Evolutionary conservation across 176 grass and related monocot genomes (phyloP).

Genomic region (Paspalum vaginatum): DNA sequence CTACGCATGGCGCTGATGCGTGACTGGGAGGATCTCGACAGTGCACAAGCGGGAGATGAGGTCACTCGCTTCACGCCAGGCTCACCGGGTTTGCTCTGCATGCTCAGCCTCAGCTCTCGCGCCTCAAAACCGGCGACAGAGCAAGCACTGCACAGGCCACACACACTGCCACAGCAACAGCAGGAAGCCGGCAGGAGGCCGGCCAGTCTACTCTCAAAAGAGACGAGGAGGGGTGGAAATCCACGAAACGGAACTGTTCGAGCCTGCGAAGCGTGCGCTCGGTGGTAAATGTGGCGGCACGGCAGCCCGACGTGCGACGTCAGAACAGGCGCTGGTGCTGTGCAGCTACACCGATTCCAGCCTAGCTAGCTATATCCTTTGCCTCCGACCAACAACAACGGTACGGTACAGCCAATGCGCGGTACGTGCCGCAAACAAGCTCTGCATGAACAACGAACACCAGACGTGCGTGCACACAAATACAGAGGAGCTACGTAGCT

Average conservation of each 20-base stretch:
- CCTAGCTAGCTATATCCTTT: too few relatives aligned
- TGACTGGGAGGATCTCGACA: constrained; percentile 51
- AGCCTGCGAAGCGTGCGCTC: constrained; percentile 21
- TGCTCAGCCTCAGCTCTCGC: too few relatives aligned
- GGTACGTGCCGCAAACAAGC: too few relatives aligned
- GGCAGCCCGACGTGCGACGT: not conserved
- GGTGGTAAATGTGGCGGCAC: not conserved
- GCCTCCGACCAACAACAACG: not conserved
- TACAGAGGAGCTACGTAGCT: too few relatives aligned
- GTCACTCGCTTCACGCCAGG: constrained; percentile 6
- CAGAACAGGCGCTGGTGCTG: not conserved
- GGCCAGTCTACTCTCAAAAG: not conserved
- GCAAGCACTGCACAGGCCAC: not conserved
- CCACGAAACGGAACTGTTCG: not conserved
- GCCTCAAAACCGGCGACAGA: constrained; percentile 35
- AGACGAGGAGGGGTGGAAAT: not conserved
- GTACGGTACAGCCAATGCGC: not conserved
- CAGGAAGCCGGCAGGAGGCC: not conserved
- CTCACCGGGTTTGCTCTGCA: not conserved
- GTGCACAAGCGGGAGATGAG: constrained; percentile 19
- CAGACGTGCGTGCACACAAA: too few relatives aligned
- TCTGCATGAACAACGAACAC: too few relatives aligned
- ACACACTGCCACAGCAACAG: not conserved
- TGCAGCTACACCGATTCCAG: not conserved
- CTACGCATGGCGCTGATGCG: constrained; percentile 28